A percentile compares a stretch with the other conserved stretches of the same genome.
Evolutionary conservation across 257 asterid genomes (phyloP).

Genomic region (Schizonepeta tenuifolia): DNA sequence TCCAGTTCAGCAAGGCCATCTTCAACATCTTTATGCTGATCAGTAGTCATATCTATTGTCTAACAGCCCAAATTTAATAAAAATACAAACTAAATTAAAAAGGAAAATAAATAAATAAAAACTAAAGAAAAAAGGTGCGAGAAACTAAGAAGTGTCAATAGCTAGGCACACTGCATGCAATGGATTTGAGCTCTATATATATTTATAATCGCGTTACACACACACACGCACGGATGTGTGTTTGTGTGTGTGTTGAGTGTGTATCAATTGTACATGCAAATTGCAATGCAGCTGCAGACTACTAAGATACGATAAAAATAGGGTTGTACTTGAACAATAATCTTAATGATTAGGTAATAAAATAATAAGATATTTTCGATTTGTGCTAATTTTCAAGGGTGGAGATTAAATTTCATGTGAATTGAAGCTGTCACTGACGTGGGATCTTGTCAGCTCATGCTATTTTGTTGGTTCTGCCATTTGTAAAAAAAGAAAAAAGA

Average conservation of each 20-base stretch:
- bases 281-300: slow-evolving; percentile 21
- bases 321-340: not conserved
- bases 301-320: slow-evolving; percentile 9
- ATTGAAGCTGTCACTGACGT: slow-evolving; percentile 66
- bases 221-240: not conserved
- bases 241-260: not conserved
- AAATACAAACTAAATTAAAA: not conserved
- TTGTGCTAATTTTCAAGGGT: not conserved
- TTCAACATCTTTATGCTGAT: slow-evolving; percentile 50
- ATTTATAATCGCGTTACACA: not conserved
- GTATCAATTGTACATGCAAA: not conserved
- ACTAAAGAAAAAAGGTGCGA: not conserved
- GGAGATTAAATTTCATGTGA: slow-evolving; percentile 40
- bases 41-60: slow-evolving; percentile 43
- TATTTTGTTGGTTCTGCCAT: not conserved
- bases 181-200: not conserved
- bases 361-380: not conserved
- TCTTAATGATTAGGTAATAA: slow-evolving; percentile 31
- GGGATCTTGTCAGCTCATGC: slow-evolving; percentile 47
- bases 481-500: not conserved
- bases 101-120: not conserved
- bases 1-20: slow-evolving; percentile 47
- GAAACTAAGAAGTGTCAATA: not conserved
- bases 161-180: slow-evolving; percentile 23
- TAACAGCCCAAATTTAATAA: not conserved